These are phyloP conservation scores for Brachypodium distachyon DNA, from an alignment of 202 grass and related monocot genomes.

Conservation along the genomic window DNA sequence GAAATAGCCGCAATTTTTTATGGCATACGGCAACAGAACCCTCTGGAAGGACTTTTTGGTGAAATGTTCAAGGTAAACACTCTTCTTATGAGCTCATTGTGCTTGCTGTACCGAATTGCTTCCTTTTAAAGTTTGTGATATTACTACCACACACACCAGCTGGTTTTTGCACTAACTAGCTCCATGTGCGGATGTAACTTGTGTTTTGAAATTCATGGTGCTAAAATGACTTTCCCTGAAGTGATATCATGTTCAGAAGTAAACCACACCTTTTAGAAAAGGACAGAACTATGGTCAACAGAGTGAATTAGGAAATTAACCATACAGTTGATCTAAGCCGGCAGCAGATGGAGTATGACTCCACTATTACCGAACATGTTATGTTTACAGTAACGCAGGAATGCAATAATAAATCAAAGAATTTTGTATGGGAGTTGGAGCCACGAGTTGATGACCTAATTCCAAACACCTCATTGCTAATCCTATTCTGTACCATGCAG, in stretches of 20 bases:
- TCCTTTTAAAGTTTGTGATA: background rate
- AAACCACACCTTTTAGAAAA: background rate
- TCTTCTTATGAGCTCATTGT: background rate
- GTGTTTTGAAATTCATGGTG: background rate
- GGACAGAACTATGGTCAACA: too few relatives aligned
- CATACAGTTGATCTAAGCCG: background rate
- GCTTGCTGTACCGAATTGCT: background rate
- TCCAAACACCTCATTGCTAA: background rate
- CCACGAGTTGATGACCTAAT: background rate
- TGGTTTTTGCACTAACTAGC: background rate
- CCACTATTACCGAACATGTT: too few relatives aligned
- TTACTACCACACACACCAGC: background rate
- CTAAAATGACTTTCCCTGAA: background rate
- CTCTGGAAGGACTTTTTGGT: conserved; percentile 85
- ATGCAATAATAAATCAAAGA: background rate
- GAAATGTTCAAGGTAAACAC: conserved; percentile 85
- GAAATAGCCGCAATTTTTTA: conserved; percentile 91
- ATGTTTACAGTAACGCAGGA: background rate
- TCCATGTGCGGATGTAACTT: background rate
- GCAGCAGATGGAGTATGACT: too few relatives aligned
- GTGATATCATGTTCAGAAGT: background rate
- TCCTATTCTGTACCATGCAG: conserved; percentile 12
- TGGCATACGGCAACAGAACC: conserved; percentile 53
- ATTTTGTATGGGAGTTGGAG: background rate
- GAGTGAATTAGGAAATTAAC: background rate